Percentiles rank a stretch among this genome's conserved stretches.
phyloP scores from a whole-genome alignment of 2,329 filamentous ascomycete genomes.

The Colletotrichum sp. region DNA sequence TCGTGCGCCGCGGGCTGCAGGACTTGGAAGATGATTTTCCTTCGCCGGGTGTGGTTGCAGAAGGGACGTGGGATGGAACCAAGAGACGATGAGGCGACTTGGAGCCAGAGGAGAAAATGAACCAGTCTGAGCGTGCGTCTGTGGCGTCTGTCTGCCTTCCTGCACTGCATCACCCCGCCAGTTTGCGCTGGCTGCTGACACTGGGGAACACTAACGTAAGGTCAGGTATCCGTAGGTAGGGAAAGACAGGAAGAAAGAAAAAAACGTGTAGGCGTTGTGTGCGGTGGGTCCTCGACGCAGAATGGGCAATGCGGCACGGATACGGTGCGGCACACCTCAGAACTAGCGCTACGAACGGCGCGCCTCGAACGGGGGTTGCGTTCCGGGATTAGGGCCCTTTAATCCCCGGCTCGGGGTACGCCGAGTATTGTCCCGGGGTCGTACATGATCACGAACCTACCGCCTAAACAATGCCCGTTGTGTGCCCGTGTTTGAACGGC shows the following conservation, averaged over 20 bases:
- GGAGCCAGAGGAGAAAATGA: background rate
- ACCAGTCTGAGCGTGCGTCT: constrained; percentile 4
- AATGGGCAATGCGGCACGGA: background rate
- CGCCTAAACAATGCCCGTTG: background rate
- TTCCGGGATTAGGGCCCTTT: constrained; percentile 4
- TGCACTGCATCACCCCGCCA: background rate
- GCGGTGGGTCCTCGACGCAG: background rate
- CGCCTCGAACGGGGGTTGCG: background rate
- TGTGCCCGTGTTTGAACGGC: background rate
- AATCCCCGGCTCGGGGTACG: background rate
- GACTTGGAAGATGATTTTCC: background rate
- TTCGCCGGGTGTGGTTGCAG: constrained; percentile 4
- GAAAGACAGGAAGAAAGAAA: background rate
- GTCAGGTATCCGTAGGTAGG: background rate
- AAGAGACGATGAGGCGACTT: background rate
- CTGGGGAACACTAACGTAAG: background rate
- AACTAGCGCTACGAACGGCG: background rate
- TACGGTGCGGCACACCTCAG: background rate
- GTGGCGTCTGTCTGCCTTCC: background rate
- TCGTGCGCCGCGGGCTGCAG: background rate
- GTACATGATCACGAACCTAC: background rate
- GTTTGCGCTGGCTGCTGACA: background rate
- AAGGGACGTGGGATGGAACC: background rate
- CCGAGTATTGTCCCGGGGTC: background rate
- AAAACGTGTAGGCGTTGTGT: background rate